Conservation (phyloP, 2,329 filamentous ascomycete genomes). For the Endocalyx cinctus region DNA sequence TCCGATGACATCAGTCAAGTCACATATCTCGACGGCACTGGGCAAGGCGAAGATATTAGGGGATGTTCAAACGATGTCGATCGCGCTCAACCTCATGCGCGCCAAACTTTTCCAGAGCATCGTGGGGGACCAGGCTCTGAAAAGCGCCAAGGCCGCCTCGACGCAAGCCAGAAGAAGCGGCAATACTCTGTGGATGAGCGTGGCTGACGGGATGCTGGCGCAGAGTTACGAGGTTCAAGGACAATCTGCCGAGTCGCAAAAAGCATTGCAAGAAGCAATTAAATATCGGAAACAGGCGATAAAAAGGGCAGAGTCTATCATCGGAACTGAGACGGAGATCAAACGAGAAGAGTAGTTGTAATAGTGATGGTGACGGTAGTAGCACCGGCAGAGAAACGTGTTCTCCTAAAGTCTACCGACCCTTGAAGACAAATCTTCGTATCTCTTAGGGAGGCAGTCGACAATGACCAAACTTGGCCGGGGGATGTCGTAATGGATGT, state of each 20-base stretch:
- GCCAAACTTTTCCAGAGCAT: constrained; percentile 76
- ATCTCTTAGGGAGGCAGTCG: too few species aligned
- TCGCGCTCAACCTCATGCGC: constrained; percentile 82
- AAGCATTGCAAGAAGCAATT: constrained; percentile 23
- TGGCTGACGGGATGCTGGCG: constrained; percentile 73
- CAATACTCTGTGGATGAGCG: constrained; percentile 73
- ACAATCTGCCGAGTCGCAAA: constrained; percentile 52
- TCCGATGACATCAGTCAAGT: constrained; percentile 73
- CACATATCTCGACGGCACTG: constrained; percentile 69
- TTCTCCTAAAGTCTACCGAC: too few species aligned
- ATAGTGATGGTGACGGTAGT: too few species aligned
- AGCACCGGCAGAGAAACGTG: too few species aligned
- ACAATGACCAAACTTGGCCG: too few species aligned
- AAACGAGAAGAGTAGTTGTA: too few species aligned
- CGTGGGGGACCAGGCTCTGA: constrained; percentile 74
- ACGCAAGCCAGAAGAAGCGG: constrained; percentile 65
- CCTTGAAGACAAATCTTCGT: too few species aligned
- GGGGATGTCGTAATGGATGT: too few species aligned
- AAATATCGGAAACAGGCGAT: constrained; percentile 22
- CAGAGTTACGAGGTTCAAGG: constrained; percentile 72
- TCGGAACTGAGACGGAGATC: too few species aligned
- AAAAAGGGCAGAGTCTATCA: too few species aligned
- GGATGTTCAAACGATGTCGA: constrained; percentile 77
- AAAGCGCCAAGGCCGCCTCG: constrained; percentile 66
- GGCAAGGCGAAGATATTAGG: constrained; percentile 61